phyloP scores from a whole-genome alignment of 2,329 filamentous ascomycete genomes.

The Botrytis deweyae region DNA sequence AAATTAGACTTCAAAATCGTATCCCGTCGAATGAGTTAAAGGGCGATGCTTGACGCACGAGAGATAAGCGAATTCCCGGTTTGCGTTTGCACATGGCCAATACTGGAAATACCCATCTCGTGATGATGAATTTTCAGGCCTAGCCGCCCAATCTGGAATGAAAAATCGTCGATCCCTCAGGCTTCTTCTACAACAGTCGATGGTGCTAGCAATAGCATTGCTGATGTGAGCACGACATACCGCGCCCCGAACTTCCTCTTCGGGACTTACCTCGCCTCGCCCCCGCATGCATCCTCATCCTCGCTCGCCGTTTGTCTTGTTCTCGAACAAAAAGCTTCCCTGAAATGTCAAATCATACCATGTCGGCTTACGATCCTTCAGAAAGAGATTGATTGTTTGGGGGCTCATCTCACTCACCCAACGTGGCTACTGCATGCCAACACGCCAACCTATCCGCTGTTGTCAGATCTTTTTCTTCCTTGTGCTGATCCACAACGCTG shows the following conservation, averaged over 20 bases:
- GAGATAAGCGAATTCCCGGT: neutral
- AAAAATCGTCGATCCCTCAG: neutral
- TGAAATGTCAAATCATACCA: neutral
- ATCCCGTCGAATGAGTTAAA: neutral
- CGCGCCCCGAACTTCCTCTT: neutral
- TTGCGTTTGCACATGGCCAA: neutral
- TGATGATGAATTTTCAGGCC: neutral
- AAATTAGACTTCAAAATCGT: neutral
- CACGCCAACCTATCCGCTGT: neutral
- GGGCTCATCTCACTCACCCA: constrained; percentile 1
- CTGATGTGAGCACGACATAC: constrained; percentile 4
- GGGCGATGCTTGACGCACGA: neutral
- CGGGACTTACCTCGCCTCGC: constrained; percentile 1
- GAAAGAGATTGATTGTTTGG: neutral
- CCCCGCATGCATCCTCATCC: neutral
- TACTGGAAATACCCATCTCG: neutral
- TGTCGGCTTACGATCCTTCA: neutral
- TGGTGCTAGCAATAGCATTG: constrained; percentile 6
- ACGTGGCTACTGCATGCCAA: constrained; percentile 1
- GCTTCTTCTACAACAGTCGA: neutral
- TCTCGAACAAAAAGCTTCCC: neutral
- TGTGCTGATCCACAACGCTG: neutral
- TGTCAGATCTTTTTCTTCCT: constrained; percentile 6
- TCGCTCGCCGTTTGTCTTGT: neutral
- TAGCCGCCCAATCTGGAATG: too few relatives aligned